Conservation (phyloP, 129 eudicot species). For the Helianthus tuberosus region DNA sequence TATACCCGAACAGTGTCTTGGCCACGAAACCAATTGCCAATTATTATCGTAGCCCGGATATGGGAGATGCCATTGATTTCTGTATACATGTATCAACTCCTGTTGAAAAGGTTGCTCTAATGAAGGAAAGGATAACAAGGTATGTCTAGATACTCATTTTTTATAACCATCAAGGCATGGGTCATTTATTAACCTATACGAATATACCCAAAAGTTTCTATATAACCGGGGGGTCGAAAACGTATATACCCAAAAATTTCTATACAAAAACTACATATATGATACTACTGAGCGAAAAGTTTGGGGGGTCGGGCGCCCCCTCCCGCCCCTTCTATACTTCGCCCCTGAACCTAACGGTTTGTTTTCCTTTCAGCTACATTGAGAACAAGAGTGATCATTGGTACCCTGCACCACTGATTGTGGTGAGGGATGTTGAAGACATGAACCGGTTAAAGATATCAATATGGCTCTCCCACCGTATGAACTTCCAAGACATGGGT, state of each 20-base stretch:
- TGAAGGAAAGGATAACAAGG: conserved; percentile 34
- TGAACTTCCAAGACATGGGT: conserved; percentile 65
- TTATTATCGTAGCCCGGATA: conserved; percentile 59
- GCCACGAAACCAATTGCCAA: conserved; percentile 48
- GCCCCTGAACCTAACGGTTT: neutral
- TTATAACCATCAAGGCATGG: neutral
- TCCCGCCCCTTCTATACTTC: too few relatives aligned
- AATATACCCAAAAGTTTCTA: too few relatives aligned
- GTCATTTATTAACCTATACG: neutral
- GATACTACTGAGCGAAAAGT: too few relatives aligned
- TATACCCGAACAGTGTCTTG: conserved; percentile 50
- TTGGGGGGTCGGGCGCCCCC: too few relatives aligned
- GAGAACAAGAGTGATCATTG: conserved; percentile 37
- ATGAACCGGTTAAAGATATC: conserved; percentile 52
- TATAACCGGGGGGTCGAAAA: too few relatives aligned
- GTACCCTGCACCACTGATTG: conserved; percentile 32
- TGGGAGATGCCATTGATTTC: conserved; percentile 60
- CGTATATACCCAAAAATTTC: too few relatives aligned
- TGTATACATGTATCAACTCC: conserved; percentile 54
- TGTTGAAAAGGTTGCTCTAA: conserved; percentile 37
- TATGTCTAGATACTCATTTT: neutral
- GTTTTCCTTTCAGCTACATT: conserved; percentile 19
- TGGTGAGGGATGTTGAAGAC: conserved; percentile 46
- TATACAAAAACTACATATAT: too few relatives aligned
- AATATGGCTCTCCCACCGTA: conserved; percentile 47